Base-by-base conservation (phyloP, 106 monocot genomes). In the Xerophyta viscosa region DNA sequence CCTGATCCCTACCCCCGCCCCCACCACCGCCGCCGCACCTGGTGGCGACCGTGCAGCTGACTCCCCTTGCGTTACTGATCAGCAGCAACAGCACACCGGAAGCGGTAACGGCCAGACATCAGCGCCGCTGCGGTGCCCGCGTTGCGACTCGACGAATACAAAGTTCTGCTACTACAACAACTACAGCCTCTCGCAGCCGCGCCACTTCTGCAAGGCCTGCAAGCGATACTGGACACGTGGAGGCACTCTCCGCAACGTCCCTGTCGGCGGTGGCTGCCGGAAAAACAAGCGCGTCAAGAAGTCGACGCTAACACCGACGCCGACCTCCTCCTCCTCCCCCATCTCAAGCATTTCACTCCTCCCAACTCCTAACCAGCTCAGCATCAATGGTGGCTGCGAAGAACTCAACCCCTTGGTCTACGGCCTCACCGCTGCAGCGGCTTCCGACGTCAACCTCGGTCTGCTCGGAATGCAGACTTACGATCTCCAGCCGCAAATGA, bases 251-350 rank as follows among this genome's bases (percentile, higher is more conserved):
- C 52, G 52, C 11, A 29, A 52, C 52, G 52, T 52, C 8, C 52
- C 52, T 29, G 29, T 29, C 29, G 52, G 52, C 17, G 52, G 52
- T n/a, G 52, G 29, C 12, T 69, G 69, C 46, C 51, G 69, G 19
- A 69, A 69, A 54, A 52, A 27, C 52, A 18, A 52, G 19, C 52
- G 52, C 52, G 29, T 27, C 26, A 27, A 27, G 29, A 52, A 29
- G 52, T 29, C 29, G 4, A 14, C 23, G 1, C 2, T 8, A 24
- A 25, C 13, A 8, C 15, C 50, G 15, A 27, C 50, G 8, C 24
- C 50, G 0, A 30, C 26, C 28, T 47, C 47, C 23, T 20, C 20
- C 10, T 15, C 47, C 47, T 47, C 18, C 0, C 9, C 19, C 22
- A 19, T 21, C 8, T n/a, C n/a, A n/a, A n/a, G 4, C 46, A 15